These are phyloP conservation scores for Globisporangium acanthophoron DNA, from an alignment of 352 stramenopile genomes.

Conservation along the genomic window DNA sequence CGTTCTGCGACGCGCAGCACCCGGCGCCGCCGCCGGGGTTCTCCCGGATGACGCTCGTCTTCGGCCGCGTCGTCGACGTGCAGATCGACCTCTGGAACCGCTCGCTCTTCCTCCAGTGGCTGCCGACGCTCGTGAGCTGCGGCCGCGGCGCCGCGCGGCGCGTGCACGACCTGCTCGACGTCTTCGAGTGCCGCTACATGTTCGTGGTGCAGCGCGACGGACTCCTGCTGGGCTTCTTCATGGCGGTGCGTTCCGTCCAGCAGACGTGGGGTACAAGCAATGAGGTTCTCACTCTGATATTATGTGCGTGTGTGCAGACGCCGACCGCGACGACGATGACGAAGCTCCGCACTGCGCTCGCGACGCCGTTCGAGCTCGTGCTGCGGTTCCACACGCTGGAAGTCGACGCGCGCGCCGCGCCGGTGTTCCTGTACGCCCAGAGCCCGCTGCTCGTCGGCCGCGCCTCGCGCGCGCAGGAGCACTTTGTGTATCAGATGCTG, in stretches of 20 bases:
- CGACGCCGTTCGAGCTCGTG: constrained; percentile 51
- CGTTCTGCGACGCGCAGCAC: constrained; percentile 2
- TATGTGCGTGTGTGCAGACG: constrained; percentile 7
- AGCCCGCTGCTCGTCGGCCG: constrained; percentile 50
- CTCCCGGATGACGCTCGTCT: constrained; percentile 47
- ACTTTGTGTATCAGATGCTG: constrained; percentile 46
- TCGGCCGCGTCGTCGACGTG: constrained; percentile 50
- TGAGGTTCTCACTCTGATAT: too few species aligned
- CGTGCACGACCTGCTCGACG: constrained; percentile 15
- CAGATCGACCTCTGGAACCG: constrained; percentile 65
- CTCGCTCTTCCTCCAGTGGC: constrained; percentile 47
- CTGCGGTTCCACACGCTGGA: constrained; percentile 36
- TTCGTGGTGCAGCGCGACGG: constrained; percentile 67
- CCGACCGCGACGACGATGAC: constrained; percentile 48
- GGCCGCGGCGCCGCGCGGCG: constrained; percentile 13
- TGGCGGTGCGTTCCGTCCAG: constrained; percentile 18
- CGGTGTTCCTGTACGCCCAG: constrained; percentile 62
- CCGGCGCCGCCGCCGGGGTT: constrained; percentile 14
- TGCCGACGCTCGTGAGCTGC: constrained; percentile 9
- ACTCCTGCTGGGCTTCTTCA: constrained; percentile 52
- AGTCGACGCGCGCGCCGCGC: constrained; percentile 12
- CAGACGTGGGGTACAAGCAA: too few species aligned
- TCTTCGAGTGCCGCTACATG: constrained; percentile 55
- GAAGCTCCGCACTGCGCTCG: constrained; percentile 32
- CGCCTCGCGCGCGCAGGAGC: constrained; percentile 33